Conservation (phyloP, 345 rosid genomes). For the Clausena lansium region DNA sequence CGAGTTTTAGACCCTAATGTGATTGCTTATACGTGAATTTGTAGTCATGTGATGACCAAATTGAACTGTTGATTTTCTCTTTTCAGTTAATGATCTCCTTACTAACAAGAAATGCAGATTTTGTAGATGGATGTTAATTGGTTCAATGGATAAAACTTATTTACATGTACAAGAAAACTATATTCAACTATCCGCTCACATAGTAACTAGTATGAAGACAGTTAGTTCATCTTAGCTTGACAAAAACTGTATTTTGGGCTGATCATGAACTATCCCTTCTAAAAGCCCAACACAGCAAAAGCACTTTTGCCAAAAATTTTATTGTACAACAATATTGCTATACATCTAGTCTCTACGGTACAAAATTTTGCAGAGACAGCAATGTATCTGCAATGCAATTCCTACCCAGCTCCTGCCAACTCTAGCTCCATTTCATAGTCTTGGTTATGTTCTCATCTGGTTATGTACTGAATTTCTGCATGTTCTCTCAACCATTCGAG, state of each 20-base stretch:
- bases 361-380: background rate
- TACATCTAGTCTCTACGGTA: background rate
- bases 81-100: too few species aligned
- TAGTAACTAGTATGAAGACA: too few species aligned
- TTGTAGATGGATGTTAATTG: too few species aligned
- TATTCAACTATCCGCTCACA: too few species aligned
- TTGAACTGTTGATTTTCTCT: background rate
- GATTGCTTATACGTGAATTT: background rate
- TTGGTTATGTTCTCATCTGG: slow-evolving; percentile 36
- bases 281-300: background rate
- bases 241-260: background rate
- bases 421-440: background rate
- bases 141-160: background rate
- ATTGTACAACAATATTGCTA: slow-evolving; percentile 7
- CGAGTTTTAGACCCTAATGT: background rate
- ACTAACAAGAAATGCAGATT: too few species aligned
- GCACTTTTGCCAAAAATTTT: background rate
- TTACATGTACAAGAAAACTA: too few species aligned
- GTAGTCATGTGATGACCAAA: background rate
- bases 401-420: background rate
- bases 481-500: slow-evolving; percentile 89
- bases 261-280: background rate
- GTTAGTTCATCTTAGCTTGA: background rate
- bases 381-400: background rate
- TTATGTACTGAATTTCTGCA: slow-evolving; percentile 64